These are phyloP conservation scores for Euphrasia confusa DNA, from an alignment of 257 asterid species.

Conservation along the genomic window DNA sequence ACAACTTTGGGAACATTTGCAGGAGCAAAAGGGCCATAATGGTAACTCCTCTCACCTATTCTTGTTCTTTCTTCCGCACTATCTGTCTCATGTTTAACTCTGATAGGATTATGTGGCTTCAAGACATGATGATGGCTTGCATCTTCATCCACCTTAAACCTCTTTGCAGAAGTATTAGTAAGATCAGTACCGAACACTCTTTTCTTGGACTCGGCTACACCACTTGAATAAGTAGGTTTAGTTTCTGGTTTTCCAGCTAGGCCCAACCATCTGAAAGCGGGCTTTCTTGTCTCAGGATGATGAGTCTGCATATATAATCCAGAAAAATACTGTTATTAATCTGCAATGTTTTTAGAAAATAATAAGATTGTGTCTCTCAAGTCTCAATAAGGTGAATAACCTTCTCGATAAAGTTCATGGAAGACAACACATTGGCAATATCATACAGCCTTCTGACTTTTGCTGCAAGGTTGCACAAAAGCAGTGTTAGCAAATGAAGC, in stretches of 20 bases:
- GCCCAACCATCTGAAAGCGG: conserved; percentile 92
- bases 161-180: conserved; percentile 56
- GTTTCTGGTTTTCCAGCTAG: conserved; percentile 39
- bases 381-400: conserved; percentile 26
- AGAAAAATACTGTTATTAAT: not conserved
- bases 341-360: too few relatives aligned
- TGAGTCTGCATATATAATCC: conserved; percentile 54
- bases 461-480: conserved; percentile 45
- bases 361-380: conserved; percentile 23
- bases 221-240: conserved; percentile 29
- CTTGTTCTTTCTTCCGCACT: conserved; percentile 39
- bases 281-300: conserved; percentile 92
- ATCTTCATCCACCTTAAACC: conserved; percentile 44
- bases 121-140: conserved; percentile 16
- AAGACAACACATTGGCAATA: conserved; percentile 89
- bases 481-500: conserved; percentile 22
- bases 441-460: conserved; percentile 92
- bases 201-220: conserved; percentile 46
- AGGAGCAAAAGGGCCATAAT: conserved; percentile 98
- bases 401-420: conserved; percentile 95
- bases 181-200: conserved; percentile 84
- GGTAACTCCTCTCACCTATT: conserved; percentile 41
- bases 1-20: conserved; percentile 43
- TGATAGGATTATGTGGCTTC: conserved; percentile 32
- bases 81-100: conserved; percentile 53